phyloP scores from a whole-genome alignment of 2,329 filamentous ascomycete genomes.

The Alternaria triticimaculans region DNA sequence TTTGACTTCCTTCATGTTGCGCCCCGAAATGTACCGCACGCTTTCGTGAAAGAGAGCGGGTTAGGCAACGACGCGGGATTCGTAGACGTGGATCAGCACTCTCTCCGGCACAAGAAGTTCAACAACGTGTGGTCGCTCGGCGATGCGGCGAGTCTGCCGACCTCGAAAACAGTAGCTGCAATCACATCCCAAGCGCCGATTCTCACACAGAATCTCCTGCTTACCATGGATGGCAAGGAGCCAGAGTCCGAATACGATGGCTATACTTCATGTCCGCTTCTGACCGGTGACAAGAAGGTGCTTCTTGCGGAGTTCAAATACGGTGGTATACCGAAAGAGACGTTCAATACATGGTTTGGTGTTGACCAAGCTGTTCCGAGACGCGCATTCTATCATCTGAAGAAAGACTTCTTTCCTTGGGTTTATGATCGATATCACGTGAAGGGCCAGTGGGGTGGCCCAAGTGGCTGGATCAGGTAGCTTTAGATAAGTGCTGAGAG shows the following conservation, averaged over 20 bases:
- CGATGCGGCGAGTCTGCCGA: conserved; percentile 47
- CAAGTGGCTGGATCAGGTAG: conserved; percentile 57
- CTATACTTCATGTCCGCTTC: conserved; percentile 49
- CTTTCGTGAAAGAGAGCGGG: conserved; percentile 43
- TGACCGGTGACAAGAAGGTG: conserved; percentile 64
- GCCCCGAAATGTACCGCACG: conserved; percentile 47
- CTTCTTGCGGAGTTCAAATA: conserved; percentile 71
- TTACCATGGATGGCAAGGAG: conserved; percentile 33
- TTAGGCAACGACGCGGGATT: conserved; percentile 45
- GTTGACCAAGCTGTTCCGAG: conserved; percentile 65
- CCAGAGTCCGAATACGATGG: conserved; percentile 41
- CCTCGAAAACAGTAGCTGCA: conserved; percentile 49
- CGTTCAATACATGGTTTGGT: conserved; percentile 61
- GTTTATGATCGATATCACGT: conserved; percentile 67
- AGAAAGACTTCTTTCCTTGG: conserved; percentile 73
- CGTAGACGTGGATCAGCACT: conserved; percentile 45
- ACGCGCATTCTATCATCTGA: conserved; percentile 65
- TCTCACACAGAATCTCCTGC: conserved; percentile 43
- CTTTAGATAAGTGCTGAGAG: not conserved
- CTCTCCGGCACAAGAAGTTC: conserved; percentile 46
- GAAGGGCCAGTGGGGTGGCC: conserved; percentile 67
- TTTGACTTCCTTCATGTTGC: conserved; percentile 49
- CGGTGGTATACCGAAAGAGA: conserved; percentile 67
- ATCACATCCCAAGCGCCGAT: conserved; percentile 48
- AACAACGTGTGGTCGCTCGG: conserved; percentile 48